phyloP scores from a whole-genome alignment of 2,329 filamentous ascomycete species.

The Colletotrichum lentis region DNA sequence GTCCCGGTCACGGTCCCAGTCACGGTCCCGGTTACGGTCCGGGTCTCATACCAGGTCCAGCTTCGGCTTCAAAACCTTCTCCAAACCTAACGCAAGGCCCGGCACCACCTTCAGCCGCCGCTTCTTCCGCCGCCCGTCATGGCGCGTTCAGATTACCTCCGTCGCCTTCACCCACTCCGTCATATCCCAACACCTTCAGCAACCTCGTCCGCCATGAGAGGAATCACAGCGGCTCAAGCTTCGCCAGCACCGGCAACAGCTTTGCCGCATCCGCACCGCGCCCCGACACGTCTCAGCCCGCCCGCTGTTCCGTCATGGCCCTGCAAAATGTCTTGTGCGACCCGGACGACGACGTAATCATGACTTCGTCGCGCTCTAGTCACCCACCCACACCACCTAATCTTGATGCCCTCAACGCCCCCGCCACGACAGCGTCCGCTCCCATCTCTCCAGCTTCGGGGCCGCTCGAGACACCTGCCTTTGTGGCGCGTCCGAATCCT shows the following conservation, averaged over 20 bases:
- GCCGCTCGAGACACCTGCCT: constrained; percentile 11
- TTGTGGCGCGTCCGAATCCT: constrained; percentile 30
- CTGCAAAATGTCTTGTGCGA: constrained; percentile 36
- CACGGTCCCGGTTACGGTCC: neutral
- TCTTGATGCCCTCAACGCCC: constrained; percentile 22
- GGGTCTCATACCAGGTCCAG: neutral
- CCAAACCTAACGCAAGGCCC: neutral
- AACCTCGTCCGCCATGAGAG: constrained; percentile 3
- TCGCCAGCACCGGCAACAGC: constrained; percentile 5
- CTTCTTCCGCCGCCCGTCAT: constrained; percentile 13
- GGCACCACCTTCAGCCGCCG: neutral
- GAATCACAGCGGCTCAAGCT: constrained; percentile 23
- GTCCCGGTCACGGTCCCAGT: neutral
- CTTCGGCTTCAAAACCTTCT: neutral
- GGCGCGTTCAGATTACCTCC: constrained; percentile 29
- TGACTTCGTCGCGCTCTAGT: constrained; percentile 26
- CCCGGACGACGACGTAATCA: constrained; percentile 20
- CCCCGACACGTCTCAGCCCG: constrained; percentile 21
- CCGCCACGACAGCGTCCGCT: neutral
- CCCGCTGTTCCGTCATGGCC: constrained; percentile 35
- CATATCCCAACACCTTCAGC: constrained; percentile 19
- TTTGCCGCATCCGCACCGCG: constrained; percentile 10
- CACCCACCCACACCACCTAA: constrained; percentile 32
- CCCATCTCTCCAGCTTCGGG: constrained; percentile 14
- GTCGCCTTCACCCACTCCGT: constrained; percentile 33